These are phyloP conservation scores for Oxyria digyna DNA, from an alignment of 148 eudicot species.

Conservation along the genomic window DNA sequence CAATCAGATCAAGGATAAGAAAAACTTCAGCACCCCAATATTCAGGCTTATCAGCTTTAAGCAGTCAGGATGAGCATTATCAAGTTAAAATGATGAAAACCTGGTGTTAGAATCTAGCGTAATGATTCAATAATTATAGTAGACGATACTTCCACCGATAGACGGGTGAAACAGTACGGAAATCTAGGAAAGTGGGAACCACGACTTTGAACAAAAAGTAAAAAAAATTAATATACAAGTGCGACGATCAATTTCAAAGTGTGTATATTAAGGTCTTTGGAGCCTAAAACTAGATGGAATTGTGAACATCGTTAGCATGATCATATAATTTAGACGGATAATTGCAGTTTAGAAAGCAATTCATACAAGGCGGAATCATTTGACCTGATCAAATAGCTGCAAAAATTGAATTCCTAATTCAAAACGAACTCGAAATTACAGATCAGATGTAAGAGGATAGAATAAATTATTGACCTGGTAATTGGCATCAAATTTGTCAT, in stretches of 20 bases:
- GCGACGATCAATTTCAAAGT: neutral
- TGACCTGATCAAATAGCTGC: neutral
- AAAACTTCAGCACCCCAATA: neutral
- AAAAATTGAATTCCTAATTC: neutral
- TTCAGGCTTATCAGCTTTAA: neutral
- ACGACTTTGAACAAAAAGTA: neutral
- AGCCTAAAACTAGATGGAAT: neutral
- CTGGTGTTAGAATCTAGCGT: neutral
- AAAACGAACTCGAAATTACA: neutral
- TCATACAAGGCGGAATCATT: neutral
- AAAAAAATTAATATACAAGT: neutral
- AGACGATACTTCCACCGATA: neutral
- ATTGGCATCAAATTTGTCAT: conserved; percentile 64
- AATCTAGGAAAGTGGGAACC: neutral
- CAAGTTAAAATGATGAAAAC: neutral
- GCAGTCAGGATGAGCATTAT: neutral
- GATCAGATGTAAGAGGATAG: neutral
- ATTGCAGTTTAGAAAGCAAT: neutral
- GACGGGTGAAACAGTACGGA: neutral
- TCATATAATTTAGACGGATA: neutral
- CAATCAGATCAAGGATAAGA: neutral
- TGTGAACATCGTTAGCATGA: neutral
- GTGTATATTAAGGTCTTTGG: neutral
- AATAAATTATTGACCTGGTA: conserved; percentile 33
- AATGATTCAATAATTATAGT: neutral